Evolutionary conservation across 371 early-diverging fungal species (phyloP).

Genomic region (Nematocida ironsii): DNA sequence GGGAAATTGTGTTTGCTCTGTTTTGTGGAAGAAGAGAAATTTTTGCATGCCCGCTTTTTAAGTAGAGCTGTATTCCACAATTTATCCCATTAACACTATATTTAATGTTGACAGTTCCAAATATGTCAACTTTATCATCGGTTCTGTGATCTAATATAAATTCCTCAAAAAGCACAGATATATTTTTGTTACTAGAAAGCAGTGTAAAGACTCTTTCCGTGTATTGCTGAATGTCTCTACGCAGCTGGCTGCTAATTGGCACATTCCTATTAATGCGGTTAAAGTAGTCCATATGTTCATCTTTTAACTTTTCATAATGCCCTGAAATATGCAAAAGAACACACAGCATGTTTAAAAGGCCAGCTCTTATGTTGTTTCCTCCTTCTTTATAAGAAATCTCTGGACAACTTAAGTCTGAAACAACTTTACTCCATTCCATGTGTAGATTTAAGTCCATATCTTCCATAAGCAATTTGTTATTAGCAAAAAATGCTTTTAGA

Average conservation of each 20-base stretch:
- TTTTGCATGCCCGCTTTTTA: not conserved
- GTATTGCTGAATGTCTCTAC: not conserved
- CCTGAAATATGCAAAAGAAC: not conserved
- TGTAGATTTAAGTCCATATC: not conserved
- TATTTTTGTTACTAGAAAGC: not conserved
- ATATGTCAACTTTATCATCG: not conserved
- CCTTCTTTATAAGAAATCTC: not conserved
- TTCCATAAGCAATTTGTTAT: not conserved
- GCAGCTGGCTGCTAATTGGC: not conserved
- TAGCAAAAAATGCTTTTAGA: not conserved
- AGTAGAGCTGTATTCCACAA: not conserved
- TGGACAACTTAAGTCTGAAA: not conserved
- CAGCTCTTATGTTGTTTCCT: not conserved
- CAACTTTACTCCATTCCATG: not conserved
- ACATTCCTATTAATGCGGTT: not conserved
- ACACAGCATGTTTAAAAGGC: not conserved
- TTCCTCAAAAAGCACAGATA: not conserved
- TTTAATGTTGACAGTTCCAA: not conserved
- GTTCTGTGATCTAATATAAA: not conserved
- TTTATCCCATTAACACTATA: not conserved
- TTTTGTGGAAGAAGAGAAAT: not conserved
- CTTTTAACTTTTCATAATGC: not conserved
- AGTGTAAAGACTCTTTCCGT: not conserved
- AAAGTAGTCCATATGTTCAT: not conserved
- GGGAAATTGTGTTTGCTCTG: not conserved